phyloP scores from a whole-genome alignment of 257 asterid species.

The Gentiana macrophylla region DNA sequence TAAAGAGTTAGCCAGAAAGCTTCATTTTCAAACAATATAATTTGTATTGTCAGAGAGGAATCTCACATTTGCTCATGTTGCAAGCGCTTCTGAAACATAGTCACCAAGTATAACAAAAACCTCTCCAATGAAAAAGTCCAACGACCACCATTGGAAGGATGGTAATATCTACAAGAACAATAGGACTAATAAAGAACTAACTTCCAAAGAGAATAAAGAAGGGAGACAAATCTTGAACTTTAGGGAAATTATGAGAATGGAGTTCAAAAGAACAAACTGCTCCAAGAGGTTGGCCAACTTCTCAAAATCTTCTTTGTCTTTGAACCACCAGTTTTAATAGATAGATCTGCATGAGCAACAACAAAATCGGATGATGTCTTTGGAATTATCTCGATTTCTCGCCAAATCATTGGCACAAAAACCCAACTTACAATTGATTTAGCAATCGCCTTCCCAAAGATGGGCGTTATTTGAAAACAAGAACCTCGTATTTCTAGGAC shows the following conservation, averaged over 20 bases:
- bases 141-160: slow-evolving; percentile 99
- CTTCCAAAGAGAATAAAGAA: slow-evolving; percentile 2
- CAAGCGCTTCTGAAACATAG: slow-evolving; percentile 70
- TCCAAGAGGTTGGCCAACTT: slow-evolving; percentile 91
- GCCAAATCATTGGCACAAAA: background rate
- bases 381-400: background rate
- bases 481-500: slow-evolving; percentile 84
- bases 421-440: slow-evolving; percentile 73
- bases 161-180: slow-evolving; percentile 64
- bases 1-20: slow-evolving; percentile 18
- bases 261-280: slow-evolving; percentile 62
- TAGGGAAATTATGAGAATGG: slow-evolving; percentile 1
- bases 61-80: slow-evolving; percentile 83
- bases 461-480: slow-evolving; percentile 66
- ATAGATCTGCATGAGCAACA: slow-evolving; percentile 64
- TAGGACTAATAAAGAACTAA: background rate
- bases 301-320: too few relatives aligned
- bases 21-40: background rate
- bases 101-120: slow-evolving; percentile 77
- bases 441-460: slow-evolving; percentile 86
- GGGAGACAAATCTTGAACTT: background rate
- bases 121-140: slow-evolving; percentile 92
- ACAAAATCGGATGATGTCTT: slow-evolving; percentile 14
- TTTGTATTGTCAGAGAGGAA: slow-evolving; percentile 8
- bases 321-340: slow-evolving; percentile 79